Evolutionary conservation across 768 basidiomycete species (phyloP).

Genomic region (Boletus rubropictus): DNA sequence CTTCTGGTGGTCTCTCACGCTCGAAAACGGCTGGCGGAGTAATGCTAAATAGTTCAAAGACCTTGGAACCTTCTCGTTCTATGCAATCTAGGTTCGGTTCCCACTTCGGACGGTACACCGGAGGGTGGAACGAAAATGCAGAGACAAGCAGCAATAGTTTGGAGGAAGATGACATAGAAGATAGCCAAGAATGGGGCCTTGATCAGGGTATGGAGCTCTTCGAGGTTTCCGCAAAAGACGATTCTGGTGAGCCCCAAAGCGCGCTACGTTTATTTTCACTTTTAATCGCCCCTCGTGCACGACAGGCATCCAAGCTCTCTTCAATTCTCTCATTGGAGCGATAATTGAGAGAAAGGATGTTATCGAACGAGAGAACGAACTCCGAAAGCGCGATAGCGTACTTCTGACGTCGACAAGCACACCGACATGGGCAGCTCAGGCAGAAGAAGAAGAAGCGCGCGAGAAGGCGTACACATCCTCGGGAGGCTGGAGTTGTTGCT

Average conservation of each 20-base stretch:
- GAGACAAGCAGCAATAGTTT: conserved; percentile 65
- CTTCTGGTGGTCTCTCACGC: conserved; percentile 41
- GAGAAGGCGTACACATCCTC: conserved; percentile 43
- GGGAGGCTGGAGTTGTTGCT: conserved; percentile 67
- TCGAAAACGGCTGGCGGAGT: conserved; percentile 43
- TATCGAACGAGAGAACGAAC: conserved; percentile 77
- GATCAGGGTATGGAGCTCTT: conserved; percentile 83
- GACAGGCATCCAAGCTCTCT: conserved; percentile 74
- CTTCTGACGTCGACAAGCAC: conserved; percentile 57
- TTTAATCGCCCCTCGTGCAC: conserved; percentile 5
- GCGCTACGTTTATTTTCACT: conserved; percentile 6
- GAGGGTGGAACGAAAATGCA: conserved; percentile 49
- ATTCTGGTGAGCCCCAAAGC: conserved; percentile 46
- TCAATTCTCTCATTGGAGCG: conserved; percentile 70
- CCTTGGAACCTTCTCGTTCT: conserved; percentile 39
- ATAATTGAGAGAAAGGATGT: conserved; percentile 74
- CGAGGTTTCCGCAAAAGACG: conserved; percentile 90
- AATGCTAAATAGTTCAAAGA: conserved; percentile 29
- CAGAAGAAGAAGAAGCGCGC: conserved; percentile 72
- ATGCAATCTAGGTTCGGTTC: conserved; percentile 52
- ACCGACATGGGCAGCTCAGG: conserved; percentile 74
- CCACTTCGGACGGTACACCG: conserved; percentile 45
- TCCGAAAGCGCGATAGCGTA: conserved; percentile 80
- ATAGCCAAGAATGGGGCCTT: conserved; percentile 65
- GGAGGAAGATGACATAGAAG: conserved; percentile 54